Evolutionary conservation across 2,329 filamentous ascomycete species (phyloP), one percentile per base, ranked within the genome.

Genomic region (Neofusicoccum ribis): DNA sequence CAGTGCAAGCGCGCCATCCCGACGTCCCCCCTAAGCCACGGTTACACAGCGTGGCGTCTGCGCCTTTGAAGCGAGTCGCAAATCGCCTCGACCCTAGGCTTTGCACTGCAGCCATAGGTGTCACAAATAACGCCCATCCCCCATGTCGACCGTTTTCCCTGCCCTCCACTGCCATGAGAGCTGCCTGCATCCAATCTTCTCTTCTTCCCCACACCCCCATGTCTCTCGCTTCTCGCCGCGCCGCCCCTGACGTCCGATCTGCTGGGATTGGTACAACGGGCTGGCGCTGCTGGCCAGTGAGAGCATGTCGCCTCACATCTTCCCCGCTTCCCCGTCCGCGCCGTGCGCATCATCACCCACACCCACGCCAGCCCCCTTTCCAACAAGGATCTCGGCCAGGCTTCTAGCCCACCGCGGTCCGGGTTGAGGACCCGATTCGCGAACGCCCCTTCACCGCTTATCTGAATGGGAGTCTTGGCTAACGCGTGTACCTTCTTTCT

Each of bases 401-500:
- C 23, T 47, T 37, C 31, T 47, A 47, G 41, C 41, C 41, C 43
- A 37, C 17, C 56, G 43, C 43, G n/a, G 17, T 47, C 56, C 43
- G 43, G 56, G 56, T 60, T 49, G 14, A 46, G n/a, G 43, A 60
- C 43, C 56, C 41, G 56, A 60, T 60, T 60, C 43, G 56, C 56
- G 43, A 60, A 44, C 51, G 41, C 50, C 27, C 39, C 50, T 54
- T 58, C 62, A 64, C 62, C 62, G 62, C 62, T 64, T 62, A 51
- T 62, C 59, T 62, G 59, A 43, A 62, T 12, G 37, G 41, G 37
- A 51, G 34, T 20, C 59, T 50, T 62, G 46, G 59, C 59, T 62
- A 62, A 62, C 20, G 37, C 59, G 58, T 61, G 17, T 27, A 31
- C 44, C 12, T 43, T 36, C 20, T 63, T 63, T 46, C 39, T 20